Conservation (phyloP, 768 basidiomycete genomes). For the Leccinum truebloodii region DNA sequence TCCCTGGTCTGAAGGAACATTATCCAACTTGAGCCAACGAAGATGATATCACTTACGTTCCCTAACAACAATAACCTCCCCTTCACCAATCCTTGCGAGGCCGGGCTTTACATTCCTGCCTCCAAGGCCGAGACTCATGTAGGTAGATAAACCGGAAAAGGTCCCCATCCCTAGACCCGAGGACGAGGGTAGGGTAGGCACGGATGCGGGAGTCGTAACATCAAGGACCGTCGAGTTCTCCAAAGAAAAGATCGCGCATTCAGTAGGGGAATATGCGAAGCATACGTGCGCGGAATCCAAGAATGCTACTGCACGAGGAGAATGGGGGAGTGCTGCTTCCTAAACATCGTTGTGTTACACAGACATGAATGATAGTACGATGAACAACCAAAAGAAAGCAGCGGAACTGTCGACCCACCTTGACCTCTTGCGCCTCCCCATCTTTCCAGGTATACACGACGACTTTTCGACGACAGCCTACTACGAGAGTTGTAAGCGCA, state of each 20-base stretch:
- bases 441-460: slow-evolving; percentile 88
- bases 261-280: slow-evolving; percentile 76
- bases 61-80: slow-evolving; percentile 70
- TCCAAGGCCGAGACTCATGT: slow-evolving; percentile 82
- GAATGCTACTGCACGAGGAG: slow-evolving; percentile 84
- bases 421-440: slow-evolving; percentile 71
- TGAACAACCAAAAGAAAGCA: not conserved
- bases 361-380: not conserved
- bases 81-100: slow-evolving; percentile 53
- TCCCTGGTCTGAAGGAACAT: slow-evolving; percentile 55
- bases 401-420: slow-evolving; percentile 45
- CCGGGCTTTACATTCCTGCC: slow-evolving; percentile 66
- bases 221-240: slow-evolving; percentile 58
- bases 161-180: slow-evolving; percentile 58
- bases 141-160: slow-evolving; percentile 72
- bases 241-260: slow-evolving; percentile 67
- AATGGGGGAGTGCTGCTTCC: slow-evolving; percentile 86
- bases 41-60: slow-evolving; percentile 60
- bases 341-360: slow-evolving; percentile 29
- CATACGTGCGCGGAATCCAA: slow-evolving; percentile 59
- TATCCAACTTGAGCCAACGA: slow-evolving; percentile 2
- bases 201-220: slow-evolving; percentile 48
- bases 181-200: slow-evolving; percentile 30
- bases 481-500: slow-evolving; percentile 71
- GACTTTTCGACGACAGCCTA: slow-evolving; percentile 85